These are phyloP conservation scores for Boletus sp. DNA, from an alignment of 768 basidiomycete species.

Conservation along the genomic window DNA sequence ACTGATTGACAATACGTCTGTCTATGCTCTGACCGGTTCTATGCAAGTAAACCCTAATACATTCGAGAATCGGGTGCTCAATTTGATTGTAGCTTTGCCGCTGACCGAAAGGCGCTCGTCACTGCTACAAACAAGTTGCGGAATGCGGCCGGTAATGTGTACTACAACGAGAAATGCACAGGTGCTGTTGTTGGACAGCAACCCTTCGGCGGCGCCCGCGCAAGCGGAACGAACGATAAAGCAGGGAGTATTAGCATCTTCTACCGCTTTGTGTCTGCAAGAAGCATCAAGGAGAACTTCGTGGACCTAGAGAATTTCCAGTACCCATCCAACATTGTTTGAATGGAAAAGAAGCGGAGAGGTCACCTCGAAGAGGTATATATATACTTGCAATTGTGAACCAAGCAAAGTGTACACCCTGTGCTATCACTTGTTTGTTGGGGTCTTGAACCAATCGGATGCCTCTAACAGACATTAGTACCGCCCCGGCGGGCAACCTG, in stretches of 20 bases:
- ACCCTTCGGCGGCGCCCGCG: conserved; percentile 93
- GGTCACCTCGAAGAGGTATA: background rate
- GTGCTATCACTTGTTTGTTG: background rate
- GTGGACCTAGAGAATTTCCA: conserved; percentile 72
- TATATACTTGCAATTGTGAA: background rate
- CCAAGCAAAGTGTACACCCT: background rate
- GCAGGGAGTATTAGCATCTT: conserved; percentile 80
- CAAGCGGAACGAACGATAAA: conserved; percentile 97
- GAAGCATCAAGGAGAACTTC: conserved; percentile 98
- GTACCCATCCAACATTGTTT: conserved; percentile 87
- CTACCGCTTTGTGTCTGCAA: conserved; percentile 79
- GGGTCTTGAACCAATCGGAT: background rate
- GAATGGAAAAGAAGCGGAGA: conserved; percentile 8
- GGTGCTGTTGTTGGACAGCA: conserved; percentile 98
- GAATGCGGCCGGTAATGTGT: conserved; percentile 93
- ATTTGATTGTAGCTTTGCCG: conserved; percentile 60
- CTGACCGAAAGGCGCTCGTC: conserved; percentile 77
- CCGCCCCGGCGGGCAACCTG: background rate
- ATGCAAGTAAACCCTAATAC: conserved; percentile 53
- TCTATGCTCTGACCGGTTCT: conserved; percentile 92
- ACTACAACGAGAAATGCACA: conserved; percentile 98
- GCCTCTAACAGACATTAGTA: background rate
- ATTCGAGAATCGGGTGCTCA: conserved; percentile 8
- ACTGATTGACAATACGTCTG: conserved; percentile 79
- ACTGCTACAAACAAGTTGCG: conserved; percentile 78